Conservation (phyloP, 805 yeast species). For the Schwanniomyces polymorphus region DNA sequence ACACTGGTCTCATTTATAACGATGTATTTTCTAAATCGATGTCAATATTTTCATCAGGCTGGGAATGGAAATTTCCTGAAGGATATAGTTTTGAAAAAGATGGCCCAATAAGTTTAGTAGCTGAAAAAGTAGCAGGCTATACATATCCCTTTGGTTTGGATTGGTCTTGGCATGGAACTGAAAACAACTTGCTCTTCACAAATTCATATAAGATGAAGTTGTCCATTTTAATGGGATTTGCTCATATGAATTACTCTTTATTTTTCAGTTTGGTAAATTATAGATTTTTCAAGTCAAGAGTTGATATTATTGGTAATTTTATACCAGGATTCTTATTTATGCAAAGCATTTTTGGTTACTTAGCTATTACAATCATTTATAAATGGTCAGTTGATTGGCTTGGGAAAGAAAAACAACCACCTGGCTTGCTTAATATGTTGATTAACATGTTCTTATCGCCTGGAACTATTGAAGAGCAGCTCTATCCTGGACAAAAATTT, state of each 20-base stretch:
- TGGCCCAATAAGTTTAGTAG: constrained; percentile 43
- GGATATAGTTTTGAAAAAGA: constrained; percentile 35
- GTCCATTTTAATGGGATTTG: constrained; percentile 72
- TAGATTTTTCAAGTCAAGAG: constrained; percentile 53
- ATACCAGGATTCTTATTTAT: constrained; percentile 72
- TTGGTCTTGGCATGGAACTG: constrained; percentile 80
- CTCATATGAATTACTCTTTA: constrained; percentile 73
- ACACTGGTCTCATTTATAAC: constrained; percentile 72
- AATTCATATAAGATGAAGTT: constrained; percentile 79
- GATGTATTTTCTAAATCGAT: constrained; percentile 71
- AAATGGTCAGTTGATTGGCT: constrained; percentile 78
- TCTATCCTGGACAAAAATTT: constrained; percentile 63
- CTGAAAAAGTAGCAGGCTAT: constrained; percentile 41
- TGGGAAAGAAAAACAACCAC: constrained; percentile 60
- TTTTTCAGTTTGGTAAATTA: constrained; percentile 67
- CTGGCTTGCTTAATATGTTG: constrained; percentile 71
- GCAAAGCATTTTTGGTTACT: constrained; percentile 76
- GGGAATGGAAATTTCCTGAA: constrained; percentile 62
- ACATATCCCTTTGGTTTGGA: constrained; percentile 66
- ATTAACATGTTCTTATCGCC: constrained; percentile 77
- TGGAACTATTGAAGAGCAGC: constrained; percentile 63
- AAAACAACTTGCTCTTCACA: constrained; percentile 64
- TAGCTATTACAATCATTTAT: constrained; percentile 64
- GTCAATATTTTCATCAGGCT: constrained; percentile 67
- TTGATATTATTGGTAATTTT: constrained; percentile 72